Percentiles rank a stretch among this genome's conserved stretches.
These are phyloP conservation scores for Biscogniauxia mediterranea DNA, from an alignment of 2,329 filamentous ascomycete species.

Conservation along the genomic window DNA sequence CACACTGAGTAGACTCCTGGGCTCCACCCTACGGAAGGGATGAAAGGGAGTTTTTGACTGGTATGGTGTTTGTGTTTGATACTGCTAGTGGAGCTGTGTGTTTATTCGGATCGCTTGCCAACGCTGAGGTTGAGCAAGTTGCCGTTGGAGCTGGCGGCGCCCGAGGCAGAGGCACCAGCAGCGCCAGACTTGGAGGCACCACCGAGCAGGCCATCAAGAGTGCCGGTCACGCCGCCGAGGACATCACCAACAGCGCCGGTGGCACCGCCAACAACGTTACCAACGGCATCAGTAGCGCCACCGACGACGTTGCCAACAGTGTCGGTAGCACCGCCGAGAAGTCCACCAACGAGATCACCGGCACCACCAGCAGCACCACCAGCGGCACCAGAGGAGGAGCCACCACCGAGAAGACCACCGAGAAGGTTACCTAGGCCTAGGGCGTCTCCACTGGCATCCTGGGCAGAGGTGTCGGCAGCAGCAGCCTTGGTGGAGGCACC, in stretches of 20 bases:
- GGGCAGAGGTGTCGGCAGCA: background rate
- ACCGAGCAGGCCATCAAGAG: constrained; percentile 13
- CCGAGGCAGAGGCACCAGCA: constrained; percentile 1
- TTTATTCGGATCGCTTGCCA: background rate
- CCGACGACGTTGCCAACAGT: constrained; percentile 7
- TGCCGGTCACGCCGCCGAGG: constrained; percentile 1
- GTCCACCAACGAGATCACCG: background rate
- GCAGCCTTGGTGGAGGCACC: too few species aligned
- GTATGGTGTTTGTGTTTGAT: too few species aligned
- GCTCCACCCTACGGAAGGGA: too few species aligned
- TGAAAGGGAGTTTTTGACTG: too few species aligned
- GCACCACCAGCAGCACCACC: constrained; percentile 3
- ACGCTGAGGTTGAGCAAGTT: background rate
- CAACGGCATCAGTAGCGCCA: background rate
- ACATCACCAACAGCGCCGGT: background rate
- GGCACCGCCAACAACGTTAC: background rate
- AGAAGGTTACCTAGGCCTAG: constrained; percentile 5
- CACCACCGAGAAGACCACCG: constrained; percentile 30
- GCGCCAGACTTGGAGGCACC: constrained; percentile 1
- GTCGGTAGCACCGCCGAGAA: background rate
- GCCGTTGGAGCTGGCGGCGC: constrained; percentile 3
- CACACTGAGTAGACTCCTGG: too few species aligned
- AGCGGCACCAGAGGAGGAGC: too few species aligned
- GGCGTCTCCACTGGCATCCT: constrained; percentile 3
- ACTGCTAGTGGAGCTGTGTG: too few species aligned